Percentiles rank a stretch among this genome's conserved stretches.
Conservation (phyloP, 225 moss, liverwort and hornwort genomes). For the Rhytidiadelphus loreus region DNA sequence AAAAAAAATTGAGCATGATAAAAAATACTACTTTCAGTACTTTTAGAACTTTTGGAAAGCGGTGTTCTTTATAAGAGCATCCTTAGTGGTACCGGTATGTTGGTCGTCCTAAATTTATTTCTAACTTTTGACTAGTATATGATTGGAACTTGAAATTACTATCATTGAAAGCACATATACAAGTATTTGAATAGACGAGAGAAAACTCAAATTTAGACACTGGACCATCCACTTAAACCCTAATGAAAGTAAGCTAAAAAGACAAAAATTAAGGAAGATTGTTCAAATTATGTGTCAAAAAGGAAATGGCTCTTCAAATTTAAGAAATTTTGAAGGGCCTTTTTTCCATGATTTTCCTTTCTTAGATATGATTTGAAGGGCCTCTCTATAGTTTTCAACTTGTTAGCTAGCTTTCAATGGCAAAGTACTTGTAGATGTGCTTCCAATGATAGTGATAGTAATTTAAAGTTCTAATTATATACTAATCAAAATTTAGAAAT, state of each 20-base stretch:
- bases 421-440: no score
- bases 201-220: neutral
- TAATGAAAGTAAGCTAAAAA: neutral
- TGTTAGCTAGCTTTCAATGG: no score
- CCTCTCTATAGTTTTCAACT: neutral
- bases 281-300: neutral
- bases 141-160: neutral
- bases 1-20: no score
- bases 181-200: neutral
- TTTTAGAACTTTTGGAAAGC: rapidly evolving
- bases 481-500: no score
- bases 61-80: neutral
- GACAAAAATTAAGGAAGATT: neutral
- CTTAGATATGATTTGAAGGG: no score
- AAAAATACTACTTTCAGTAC: neutral
- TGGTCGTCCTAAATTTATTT: neutral
- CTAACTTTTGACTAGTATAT: neutral
- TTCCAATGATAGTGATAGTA: no score
- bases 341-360: no score
- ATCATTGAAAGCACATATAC: neutral
- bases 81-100: neutral
- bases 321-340: no score
- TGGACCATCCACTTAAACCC: neutral
- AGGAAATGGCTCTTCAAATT: no score
- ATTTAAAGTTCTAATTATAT: no score